These are phyloP conservation scores for Forsythia suspensa DNA, from an alignment of 257 asterid species.

Conservation along the genomic window DNA sequence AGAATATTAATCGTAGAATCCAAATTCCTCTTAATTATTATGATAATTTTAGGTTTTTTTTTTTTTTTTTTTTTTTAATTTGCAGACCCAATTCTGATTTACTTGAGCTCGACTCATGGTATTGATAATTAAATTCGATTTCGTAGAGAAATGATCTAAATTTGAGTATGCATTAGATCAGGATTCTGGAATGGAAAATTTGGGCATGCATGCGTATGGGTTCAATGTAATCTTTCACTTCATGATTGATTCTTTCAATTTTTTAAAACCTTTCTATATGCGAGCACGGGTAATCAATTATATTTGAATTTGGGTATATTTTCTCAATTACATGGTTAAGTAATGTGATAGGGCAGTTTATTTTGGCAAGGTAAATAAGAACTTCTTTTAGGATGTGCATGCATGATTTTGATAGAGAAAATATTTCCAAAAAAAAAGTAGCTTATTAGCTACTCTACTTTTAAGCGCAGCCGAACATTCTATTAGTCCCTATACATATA, in stretches of 20 bases:
- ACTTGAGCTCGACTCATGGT: not conserved
- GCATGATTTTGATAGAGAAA: not conserved
- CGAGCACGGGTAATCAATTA: not conserved
- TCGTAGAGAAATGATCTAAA: not conserved
- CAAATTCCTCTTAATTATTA: not conserved
- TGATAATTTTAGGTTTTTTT: not conserved
- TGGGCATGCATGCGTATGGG: not conserved
- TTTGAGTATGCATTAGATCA: not conserved
- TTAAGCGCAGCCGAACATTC: too few species aligned
- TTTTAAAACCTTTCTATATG: not conserved
- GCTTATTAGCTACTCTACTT: too few species aligned
- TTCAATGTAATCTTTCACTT: too few species aligned
- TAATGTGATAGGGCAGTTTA: not conserved
- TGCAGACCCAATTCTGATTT: not conserved
- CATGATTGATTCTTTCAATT: too few species aligned
- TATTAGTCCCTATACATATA: too few species aligned
- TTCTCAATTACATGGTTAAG: not conserved
- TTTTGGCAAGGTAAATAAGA: not conserved
- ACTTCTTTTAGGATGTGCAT: not conserved
- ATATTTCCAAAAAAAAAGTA: too few species aligned
- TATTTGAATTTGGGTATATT: not conserved
- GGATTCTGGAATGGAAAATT: not conserved
- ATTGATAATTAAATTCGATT: not conserved
- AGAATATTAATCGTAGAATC: not conserved
- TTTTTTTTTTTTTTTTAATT: too few species aligned